phyloP scores from a whole-genome alignment of 495 filamentous ascomycete species.

The Xylaria flabelliformis region DNA sequence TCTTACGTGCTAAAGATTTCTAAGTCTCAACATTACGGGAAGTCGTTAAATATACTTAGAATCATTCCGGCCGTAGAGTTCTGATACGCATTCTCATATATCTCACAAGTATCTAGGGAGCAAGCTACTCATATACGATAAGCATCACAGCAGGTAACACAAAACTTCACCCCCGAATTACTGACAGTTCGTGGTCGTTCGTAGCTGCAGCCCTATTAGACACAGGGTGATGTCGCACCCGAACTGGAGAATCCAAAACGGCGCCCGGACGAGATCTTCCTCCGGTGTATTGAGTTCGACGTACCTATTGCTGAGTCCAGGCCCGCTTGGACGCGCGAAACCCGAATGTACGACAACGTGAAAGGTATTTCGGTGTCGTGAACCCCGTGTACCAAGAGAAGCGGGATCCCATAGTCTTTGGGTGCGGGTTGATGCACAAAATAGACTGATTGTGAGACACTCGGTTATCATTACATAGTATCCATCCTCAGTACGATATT shows the following conservation, averaged over 20 bases:
- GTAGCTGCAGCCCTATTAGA: neutral
- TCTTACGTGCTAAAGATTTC: no score
- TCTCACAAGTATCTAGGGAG: neutral
- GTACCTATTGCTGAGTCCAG: no score
- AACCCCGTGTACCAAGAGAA: neutral
- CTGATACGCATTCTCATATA: neutral
- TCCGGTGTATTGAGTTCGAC: neutral
- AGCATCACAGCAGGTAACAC: no score
- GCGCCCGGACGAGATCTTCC: neutral
- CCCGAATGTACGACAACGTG: neutral
- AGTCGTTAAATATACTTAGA: neutral
- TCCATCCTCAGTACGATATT: neutral
- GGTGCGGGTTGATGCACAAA: slow-evolving; percentile 1
- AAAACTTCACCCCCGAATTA: neutral
- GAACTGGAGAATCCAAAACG: neutral
- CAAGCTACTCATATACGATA: neutral
- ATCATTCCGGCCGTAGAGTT: neutral
- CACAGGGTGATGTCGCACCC: neutral
- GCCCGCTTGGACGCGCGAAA: neutral
- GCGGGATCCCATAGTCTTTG: neutral
- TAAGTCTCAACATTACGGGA: neutral
- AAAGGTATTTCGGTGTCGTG: neutral
- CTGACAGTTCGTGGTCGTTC: neutral
- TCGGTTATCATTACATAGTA: neutral
- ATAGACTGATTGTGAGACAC: neutral